These are phyloP conservation scores for Didymella exigua DNA, from an alignment of 2,329 filamentous ascomycete genomes.

Conservation along the genomic window DNA sequence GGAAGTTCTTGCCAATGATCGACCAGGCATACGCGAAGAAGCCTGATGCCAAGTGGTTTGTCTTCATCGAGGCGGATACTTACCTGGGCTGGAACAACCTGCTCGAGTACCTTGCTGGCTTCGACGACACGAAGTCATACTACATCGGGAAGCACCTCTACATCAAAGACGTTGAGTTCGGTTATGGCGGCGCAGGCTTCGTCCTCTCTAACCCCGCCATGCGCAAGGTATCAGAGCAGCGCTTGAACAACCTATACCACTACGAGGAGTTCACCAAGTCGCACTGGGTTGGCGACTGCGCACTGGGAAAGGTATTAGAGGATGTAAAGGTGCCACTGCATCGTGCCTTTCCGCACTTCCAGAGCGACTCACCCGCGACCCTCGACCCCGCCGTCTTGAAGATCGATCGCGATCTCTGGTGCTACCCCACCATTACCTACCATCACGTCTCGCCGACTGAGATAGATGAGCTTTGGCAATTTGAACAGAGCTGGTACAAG, in stretches of 20 bases:
- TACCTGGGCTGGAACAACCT: slow-evolving; percentile 48
- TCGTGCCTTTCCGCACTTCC: slow-evolving; percentile 53
- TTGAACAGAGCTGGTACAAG: slow-evolving; percentile 49
- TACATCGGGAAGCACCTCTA: slow-evolving; percentile 53
- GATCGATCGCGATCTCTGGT: slow-evolving; percentile 50
- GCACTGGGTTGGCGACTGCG: slow-evolving; percentile 49
- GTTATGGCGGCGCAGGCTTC: slow-evolving; percentile 54
- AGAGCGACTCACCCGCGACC: slow-evolving; percentile 52
- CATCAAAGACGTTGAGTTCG: slow-evolving; percentile 53
- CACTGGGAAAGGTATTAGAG: slow-evolving; percentile 46
- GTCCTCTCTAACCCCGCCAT: slow-evolving; percentile 52
- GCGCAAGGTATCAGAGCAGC: slow-evolving; percentile 41
- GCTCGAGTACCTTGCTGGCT: slow-evolving; percentile 47
- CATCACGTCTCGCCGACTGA: slow-evolving; percentile 47
- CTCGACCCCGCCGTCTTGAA: slow-evolving; percentile 47
- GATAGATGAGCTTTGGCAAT: slow-evolving; percentile 48
- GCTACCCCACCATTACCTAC: slow-evolving; percentile 50
- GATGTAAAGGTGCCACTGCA: slow-evolving; percentile 45
- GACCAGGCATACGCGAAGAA: slow-evolving; percentile 52
- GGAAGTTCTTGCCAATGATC: slow-evolving; percentile 64
- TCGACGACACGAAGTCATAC: slow-evolving; percentile 48
- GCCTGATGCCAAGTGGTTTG: slow-evolving; percentile 46
- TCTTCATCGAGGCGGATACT: slow-evolving; percentile 49
- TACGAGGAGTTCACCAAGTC: slow-evolving; percentile 47
- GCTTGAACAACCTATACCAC: slow-evolving; percentile 34